Evolutionary conservation across 306 rosid species (phyloP).

Genomic region (Oemleria cerasiformis): DNA sequence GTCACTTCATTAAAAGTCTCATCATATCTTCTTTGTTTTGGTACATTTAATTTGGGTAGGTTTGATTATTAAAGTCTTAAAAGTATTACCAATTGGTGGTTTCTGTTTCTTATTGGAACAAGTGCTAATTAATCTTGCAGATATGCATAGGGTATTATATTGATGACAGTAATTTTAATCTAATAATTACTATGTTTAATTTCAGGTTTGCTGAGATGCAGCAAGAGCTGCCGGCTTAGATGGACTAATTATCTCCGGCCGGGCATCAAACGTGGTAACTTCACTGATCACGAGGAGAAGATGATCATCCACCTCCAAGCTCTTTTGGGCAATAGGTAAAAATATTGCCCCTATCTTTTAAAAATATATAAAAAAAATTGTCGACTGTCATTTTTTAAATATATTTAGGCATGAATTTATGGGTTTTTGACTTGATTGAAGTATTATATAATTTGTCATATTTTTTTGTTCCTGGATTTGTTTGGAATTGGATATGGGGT

Average conservation of each 20-base stretch:
- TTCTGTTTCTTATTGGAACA: neutral
- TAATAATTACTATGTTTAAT: neutral
- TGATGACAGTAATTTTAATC: neutral
- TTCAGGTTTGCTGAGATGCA: constrained; percentile 84
- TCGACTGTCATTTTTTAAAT: neutral
- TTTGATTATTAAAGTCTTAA: constrained; percentile 12
- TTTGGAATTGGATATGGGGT: neutral
- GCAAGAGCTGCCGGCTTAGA: constrained; percentile 91
- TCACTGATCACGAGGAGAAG: constrained; percentile 80
- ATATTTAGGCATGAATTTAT: neutral
- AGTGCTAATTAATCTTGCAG: neutral
- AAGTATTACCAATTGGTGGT: neutral
- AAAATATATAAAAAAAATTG: too few relatives aligned
- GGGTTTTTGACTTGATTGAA: neutral
- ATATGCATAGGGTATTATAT: neutral
- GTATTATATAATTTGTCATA: neutral
- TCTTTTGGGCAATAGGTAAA: constrained; percentile 77
- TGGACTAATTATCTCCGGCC: constrained; percentile 97
- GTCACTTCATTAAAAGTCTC: too few relatives aligned
- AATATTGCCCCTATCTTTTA: neutral
- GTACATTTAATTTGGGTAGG: constrained; percentile 3
- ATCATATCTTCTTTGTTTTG: neutral
- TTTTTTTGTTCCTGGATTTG: neutral
- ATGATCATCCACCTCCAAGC: constrained; percentile 94
- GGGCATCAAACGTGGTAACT: constrained; percentile 81